phyloP scores from a whole-genome alignment of 2,329 filamentous ascomycete species.

The Didymosphaeria variabile region DNA sequence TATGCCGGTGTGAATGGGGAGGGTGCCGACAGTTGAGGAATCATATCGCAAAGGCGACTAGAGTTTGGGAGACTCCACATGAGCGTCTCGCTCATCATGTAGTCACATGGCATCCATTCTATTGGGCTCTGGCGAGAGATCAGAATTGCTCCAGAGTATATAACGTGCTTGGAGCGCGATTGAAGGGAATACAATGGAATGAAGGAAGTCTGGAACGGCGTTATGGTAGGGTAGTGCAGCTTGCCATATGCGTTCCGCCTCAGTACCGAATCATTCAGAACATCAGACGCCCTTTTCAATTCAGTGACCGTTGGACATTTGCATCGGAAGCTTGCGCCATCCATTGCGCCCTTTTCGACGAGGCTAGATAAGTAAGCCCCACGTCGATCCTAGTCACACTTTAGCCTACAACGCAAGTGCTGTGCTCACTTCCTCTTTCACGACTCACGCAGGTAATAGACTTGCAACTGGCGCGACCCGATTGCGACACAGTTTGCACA shows the following conservation, averaged over 20 bases:
- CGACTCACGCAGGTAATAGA: neutral
- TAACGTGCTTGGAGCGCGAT: too few species aligned
- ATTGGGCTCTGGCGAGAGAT: too few species aligned
- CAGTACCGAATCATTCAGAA: neutral
- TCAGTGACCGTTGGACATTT: neutral
- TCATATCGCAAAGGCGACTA: too few species aligned
- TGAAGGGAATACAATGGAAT: neutral
- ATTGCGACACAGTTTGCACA: neutral
- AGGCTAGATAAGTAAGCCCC: neutral
- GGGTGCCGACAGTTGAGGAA: too few species aligned
- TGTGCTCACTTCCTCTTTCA: neutral
- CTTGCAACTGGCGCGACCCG: neutral
- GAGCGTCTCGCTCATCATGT: too few species aligned
- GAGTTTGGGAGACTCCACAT: too few species aligned
- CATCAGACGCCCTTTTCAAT: neutral
- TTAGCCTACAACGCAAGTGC: neutral
- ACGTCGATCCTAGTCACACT: neutral
- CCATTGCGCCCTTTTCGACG: neutral
- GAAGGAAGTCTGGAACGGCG: neutral
- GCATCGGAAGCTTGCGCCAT: neutral
- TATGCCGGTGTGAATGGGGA: too few species aligned
- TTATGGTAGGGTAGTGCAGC: neutral
- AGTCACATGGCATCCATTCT: too few species aligned
- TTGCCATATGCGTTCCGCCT: neutral
- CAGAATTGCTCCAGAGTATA: too few species aligned